phyloP scores from a whole-genome alignment of 2,329 filamentous ascomycete genomes.

The Colletotrichum sp. region DNA sequence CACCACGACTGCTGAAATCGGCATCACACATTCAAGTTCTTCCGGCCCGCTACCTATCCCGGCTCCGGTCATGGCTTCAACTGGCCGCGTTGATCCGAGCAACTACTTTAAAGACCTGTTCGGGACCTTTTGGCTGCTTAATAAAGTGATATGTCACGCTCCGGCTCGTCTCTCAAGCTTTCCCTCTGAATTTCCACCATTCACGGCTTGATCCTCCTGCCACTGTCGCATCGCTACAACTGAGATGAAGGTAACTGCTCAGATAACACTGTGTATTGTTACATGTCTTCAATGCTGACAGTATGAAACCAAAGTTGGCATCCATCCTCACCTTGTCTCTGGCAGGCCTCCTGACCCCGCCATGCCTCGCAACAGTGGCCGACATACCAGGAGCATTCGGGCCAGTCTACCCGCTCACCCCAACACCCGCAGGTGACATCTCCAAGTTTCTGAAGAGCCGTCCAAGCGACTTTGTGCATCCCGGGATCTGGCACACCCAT shows the following conservation, averaged over 20 bases:
- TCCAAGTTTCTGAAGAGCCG: slow-evolving; percentile 3
- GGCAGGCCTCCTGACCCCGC: not conserved
- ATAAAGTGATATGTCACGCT: not conserved
- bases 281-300: not conserved
- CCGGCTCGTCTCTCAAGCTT: not conserved
- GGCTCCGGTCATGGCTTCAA: not conserved
- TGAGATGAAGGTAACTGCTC: not conserved
- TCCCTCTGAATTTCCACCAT: not conserved
- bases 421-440: not conserved
- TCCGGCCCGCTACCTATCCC: not conserved
- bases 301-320: not conserved
- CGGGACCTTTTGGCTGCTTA: not conserved
- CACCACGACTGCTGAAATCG: not conserved
- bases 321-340: not conserved
- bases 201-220: not conserved
- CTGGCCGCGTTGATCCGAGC: not conserved
- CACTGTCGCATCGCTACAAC: not conserved
- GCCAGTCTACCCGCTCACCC: not conserved
- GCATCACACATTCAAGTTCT: not conserved
- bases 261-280: not conserved
- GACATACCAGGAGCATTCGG: not conserved
- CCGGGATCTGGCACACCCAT: slow-evolving; percentile 16
- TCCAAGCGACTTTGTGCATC: slow-evolving; percentile 5
- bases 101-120: not conserved
- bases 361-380: not conserved